phyloP scores from a whole-genome alignment of 1,139 yeast genomes.

The Entelexis sorbosivorans region DNA sequence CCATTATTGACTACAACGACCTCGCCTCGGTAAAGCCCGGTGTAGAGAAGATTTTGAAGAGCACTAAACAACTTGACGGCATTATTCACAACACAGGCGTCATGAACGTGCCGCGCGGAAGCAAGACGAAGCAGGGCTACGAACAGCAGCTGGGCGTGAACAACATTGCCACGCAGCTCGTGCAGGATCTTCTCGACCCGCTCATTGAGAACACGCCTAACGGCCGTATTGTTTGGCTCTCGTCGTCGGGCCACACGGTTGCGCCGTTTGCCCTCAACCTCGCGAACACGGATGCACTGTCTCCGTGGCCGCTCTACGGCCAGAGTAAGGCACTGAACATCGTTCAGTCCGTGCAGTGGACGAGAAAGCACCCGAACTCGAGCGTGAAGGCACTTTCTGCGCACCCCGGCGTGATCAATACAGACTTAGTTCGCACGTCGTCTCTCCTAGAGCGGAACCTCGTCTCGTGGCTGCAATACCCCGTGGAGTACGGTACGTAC shows the following conservation, averaged over 20 bases:
- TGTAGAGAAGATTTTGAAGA: conserved; percentile 28
- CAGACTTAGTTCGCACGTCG: conserved; percentile 34
- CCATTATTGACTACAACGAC: conserved; percentile 37
- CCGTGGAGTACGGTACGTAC: conserved; percentile 36
- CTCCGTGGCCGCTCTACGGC: conserved; percentile 29
- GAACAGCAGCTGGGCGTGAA: conserved; percentile 45
- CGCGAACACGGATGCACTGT: background rate
- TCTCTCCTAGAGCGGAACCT: background rate
- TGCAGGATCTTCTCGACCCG: conserved; percentile 40
- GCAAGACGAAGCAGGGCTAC: conserved; percentile 37
- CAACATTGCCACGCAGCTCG: conserved; percentile 42
- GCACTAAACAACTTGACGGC: conserved; percentile 26
- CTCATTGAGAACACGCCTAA: conserved; percentile 27
- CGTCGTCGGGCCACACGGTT: conserved; percentile 35
- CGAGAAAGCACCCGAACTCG: conserved; percentile 31
- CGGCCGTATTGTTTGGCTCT: conserved; percentile 39
- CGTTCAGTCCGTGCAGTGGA: conserved; percentile 38
- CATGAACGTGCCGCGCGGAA: conserved; percentile 36
- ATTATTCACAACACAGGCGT: conserved; percentile 37
- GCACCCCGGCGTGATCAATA: conserved; percentile 40
- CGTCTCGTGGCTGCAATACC: conserved; percentile 10
- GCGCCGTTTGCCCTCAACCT: conserved; percentile 28
- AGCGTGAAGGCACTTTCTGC: conserved; percentile 34
- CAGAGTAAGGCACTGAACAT: conserved; percentile 42
- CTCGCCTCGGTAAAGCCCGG: conserved; percentile 39